phyloP scores from a whole-genome alignment of 2,329 filamentous ascomycete genomes.

The Torrubiellomyces zombiae region DNA sequence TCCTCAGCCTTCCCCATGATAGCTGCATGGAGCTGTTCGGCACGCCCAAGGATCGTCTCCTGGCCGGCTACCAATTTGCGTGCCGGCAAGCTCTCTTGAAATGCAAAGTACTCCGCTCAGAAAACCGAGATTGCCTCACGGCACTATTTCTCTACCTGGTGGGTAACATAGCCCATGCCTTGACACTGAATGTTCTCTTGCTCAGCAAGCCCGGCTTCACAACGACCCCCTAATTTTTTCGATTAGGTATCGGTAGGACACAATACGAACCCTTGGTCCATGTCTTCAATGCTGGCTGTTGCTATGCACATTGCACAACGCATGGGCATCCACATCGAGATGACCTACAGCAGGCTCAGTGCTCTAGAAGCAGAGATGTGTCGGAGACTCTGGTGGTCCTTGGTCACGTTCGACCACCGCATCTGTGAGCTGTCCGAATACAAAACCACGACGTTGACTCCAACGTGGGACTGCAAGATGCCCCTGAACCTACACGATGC shows the following conservation, averaged over 20 bases:
- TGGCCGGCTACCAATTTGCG: conserved; percentile 26
- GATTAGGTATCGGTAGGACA: conserved; percentile 30
- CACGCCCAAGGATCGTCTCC: conserved; percentile 21
- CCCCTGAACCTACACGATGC: conserved; percentile 29
- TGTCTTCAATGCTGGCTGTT: conserved; percentile 34
- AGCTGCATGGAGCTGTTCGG: conserved; percentile 26
- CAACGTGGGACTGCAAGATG: conserved; percentile 24
- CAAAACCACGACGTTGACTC: conserved; percentile 12
- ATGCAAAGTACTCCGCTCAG: conserved; percentile 29
- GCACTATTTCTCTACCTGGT: conserved; percentile 41
- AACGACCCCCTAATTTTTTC: conserved; percentile 9
- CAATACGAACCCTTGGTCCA: conserved; percentile 27
- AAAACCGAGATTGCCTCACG: conserved; percentile 35
- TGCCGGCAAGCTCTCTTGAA: conserved; percentile 37
- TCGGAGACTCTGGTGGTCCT: conserved; percentile 44
- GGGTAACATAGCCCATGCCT: not conserved
- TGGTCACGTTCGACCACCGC: conserved; percentile 39
- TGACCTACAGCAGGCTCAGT: conserved; percentile 8
- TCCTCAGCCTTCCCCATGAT: conserved; percentile 23
- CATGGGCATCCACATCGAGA: conserved; percentile 37
- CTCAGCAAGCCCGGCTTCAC: not conserved
- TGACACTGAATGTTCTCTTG: not conserved
- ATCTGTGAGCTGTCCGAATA: conserved; percentile 32
- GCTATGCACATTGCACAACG: conserved; percentile 40
- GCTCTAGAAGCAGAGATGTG: conserved; percentile 41